Conservation (phyloP, 192 early-diverging fungal genomes). For the Coemansia sp. region DNA sequence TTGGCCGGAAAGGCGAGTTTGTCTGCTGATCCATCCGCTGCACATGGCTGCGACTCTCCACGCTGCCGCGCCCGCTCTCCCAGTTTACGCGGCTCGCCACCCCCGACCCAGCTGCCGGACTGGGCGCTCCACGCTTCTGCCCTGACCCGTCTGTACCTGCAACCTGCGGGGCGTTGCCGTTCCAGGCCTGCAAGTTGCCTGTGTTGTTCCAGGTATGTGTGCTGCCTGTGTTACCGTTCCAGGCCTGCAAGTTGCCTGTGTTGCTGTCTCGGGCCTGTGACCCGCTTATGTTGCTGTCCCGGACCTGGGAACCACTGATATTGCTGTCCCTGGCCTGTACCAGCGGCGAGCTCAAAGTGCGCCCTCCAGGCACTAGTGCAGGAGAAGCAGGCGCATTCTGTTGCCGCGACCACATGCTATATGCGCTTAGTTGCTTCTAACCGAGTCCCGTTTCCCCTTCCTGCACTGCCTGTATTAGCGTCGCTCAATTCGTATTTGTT, state of each 20-base stretch:
- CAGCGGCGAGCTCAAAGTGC: background rate
- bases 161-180: background rate
- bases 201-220: background rate
- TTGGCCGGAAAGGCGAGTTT: background rate
- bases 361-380: background rate
- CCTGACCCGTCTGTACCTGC: background rate
- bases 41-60: background rate
- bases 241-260: background rate
- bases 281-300: background rate
- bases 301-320: background rate
- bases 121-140: background rate
- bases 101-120: background rate
- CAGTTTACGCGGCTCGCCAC: background rate
- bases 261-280: background rate
- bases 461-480: background rate
- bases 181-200: background rate
- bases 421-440: slow-evolving; percentile 1
- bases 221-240: background rate
- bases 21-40: slow-evolving; percentile 5
- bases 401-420: slow-evolving; percentile 12
- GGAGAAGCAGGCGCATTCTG: slow-evolving; percentile 13
- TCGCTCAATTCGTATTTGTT: background rate
- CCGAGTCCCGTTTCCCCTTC: background rate
- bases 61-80: slow-evolving; percentile 2
- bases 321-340: background rate